These are phyloP conservation scores for Paralagenidium karlingii DNA, from an alignment of 352 stramenopile genomes.

Conservation along the genomic window DNA sequence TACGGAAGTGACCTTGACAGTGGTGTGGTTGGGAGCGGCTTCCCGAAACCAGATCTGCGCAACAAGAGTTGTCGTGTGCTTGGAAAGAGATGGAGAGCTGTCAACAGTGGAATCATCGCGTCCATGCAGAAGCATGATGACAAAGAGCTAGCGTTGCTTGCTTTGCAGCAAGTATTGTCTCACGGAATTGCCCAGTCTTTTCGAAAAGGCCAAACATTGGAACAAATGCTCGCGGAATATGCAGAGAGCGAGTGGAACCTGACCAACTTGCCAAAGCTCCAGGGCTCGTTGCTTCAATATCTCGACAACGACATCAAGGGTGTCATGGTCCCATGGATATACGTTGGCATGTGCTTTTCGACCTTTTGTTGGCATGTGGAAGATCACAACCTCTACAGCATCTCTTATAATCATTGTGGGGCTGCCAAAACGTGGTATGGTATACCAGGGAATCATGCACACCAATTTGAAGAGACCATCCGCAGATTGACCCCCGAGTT, in stretches of 20 bases:
- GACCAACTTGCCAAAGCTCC: slow-evolving; percentile 95
- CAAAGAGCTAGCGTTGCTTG: slow-evolving; percentile 23
- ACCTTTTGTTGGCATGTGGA: slow-evolving; percentile 99
- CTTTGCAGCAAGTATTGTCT: slow-evolving; percentile 36
- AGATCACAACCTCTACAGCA: slow-evolving; percentile 99
- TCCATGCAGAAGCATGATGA: too few relatives aligned
- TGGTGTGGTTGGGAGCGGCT: slow-evolving; percentile 71
- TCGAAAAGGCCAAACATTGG: slow-evolving; percentile 15
- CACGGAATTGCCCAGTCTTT: slow-evolving; percentile 22
- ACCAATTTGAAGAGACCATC: slow-evolving; percentile 86
- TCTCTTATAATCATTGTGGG: slow-evolving; percentile 98
- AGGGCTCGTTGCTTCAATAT: slow-evolving; percentile 90
- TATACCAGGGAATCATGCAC: slow-evolving; percentile 85
- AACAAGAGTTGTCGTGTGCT: slow-evolving; percentile 37
- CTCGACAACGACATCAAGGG: slow-evolving; percentile 96
- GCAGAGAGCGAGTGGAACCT: slow-evolving; percentile 93
- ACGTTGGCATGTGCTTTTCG: slow-evolving; percentile 97
- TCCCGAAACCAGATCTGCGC: slow-evolving; percentile 53
- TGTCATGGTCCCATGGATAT: slow-evolving; percentile 99
- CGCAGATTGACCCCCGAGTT: slow-evolving; percentile 89
- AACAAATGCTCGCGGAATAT: slow-evolving; percentile 61
- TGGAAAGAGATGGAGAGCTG: slow-evolving; percentile 27
- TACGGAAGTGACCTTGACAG: slow-evolving; percentile 91
- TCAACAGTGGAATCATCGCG: too few relatives aligned
- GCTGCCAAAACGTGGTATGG: slow-evolving; percentile 98